These are phyloP conservation scores for Scheffersomyces ergatensis DNA, from an alignment of 805 yeast genomes.

Conservation along the genomic window DNA sequence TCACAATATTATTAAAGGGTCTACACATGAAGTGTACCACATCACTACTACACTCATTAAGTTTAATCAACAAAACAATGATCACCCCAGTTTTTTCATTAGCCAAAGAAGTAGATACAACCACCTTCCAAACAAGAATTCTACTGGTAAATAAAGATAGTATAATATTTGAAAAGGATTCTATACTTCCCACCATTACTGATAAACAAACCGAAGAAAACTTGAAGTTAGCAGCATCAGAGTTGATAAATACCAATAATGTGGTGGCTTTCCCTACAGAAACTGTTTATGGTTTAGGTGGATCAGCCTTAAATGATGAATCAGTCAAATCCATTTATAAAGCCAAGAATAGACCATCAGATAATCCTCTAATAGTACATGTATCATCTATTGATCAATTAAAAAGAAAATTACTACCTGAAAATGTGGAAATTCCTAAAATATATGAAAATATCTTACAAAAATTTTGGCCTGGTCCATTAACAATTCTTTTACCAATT, in stretches of 20 bases:
- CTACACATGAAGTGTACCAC: background rate
- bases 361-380: slow-evolving; percentile 91
- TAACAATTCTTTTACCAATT: slow-evolving; percentile 79
- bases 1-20: background rate
- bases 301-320: slow-evolving; percentile 70
- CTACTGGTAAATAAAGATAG: slow-evolving; percentile 54
- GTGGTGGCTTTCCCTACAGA: slow-evolving; percentile 96
- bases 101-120: background rate
- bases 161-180: slow-evolving; percentile 47
- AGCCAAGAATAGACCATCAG: slow-evolving; percentile 93
- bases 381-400: slow-evolving; percentile 77
- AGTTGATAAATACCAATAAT: slow-evolving; percentile 47
- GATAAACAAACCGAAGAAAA: slow-evolving; percentile 53
- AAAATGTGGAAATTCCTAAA: slow-evolving; percentile 56
- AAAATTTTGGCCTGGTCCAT: slow-evolving; percentile 94
- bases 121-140: slow-evolving; percentile 32
- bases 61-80: background rate
- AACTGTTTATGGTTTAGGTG: slow-evolving; percentile 96
- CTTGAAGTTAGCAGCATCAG: slow-evolving; percentile 56
- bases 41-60: background rate
- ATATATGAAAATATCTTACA: slow-evolving; percentile 63
- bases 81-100: background rate
- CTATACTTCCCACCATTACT: slow-evolving; percentile 41
- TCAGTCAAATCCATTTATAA: slow-evolving; percentile 74
- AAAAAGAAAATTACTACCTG: slow-evolving; percentile 52